Evolutionary conservation across 257 asterid species (phyloP).

Genomic region (Scutellaria minor): DNA sequence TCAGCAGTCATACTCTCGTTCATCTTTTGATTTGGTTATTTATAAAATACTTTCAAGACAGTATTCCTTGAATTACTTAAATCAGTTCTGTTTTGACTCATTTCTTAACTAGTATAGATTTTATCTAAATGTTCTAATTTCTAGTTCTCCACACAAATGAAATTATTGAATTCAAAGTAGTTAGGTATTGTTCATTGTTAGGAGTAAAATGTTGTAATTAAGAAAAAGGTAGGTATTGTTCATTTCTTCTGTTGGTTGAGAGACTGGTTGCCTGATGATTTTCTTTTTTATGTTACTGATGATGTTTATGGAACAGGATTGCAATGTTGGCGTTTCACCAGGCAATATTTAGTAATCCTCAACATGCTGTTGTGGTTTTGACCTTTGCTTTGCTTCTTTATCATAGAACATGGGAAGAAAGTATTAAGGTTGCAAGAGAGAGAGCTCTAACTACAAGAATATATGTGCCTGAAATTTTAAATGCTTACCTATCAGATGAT

Average conservation of each 20-base stretch:
- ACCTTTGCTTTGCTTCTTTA: slow-evolving; percentile 81
- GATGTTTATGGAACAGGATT: slow-evolving; percentile 61
- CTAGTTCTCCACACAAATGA: no score
- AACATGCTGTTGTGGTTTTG: slow-evolving; percentile 64
- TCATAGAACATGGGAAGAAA: slow-evolving; percentile 67
- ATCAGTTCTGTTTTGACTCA: background rate
- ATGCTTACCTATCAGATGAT: slow-evolving; percentile 58
- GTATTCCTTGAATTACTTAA: slow-evolving; percentile 12
- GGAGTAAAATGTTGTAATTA: slow-evolving; percentile 21
- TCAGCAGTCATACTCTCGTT: background rate
- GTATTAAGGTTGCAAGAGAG: slow-evolving; percentile 65
- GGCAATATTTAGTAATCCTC: slow-evolving; percentile 68
- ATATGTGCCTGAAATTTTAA: slow-evolving; percentile 69
- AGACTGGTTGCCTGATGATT: slow-evolving; percentile 23
- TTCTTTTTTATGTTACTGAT: slow-evolving; percentile 24
- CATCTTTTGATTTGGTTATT: slow-evolving; percentile 17
- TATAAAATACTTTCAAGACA: slow-evolving; percentile 22
- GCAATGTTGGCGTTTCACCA: slow-evolving; percentile 77
- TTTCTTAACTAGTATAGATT: background rate
- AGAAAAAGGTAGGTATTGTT: background rate
- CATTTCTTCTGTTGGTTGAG: slow-evolving; percentile 30
- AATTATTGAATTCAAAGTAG: background rate
- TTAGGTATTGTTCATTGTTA: slow-evolving; percentile 3
- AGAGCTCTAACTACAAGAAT: slow-evolving; percentile 51
- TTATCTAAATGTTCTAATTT: background rate